These are phyloP conservation scores for Phytophthora sp. DNA, from an alignment of 352 stramenopile genomes.

Conservation along the genomic window DNA sequence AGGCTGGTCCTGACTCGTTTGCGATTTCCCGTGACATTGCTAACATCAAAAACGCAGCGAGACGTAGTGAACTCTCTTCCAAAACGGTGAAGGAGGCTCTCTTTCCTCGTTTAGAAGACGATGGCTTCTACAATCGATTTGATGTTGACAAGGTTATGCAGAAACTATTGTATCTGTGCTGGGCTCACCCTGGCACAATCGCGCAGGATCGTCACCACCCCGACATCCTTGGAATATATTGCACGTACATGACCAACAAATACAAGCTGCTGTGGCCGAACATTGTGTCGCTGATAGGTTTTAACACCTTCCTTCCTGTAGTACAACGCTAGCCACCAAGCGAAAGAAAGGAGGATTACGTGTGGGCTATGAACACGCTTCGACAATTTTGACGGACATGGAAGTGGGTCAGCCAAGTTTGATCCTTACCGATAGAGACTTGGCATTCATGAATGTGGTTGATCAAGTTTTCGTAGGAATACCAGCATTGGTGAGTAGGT, in stretches of 20 bases:
- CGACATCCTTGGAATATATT: slow-evolving; percentile 1
- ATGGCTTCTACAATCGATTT: neutral
- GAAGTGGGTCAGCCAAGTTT: slow-evolving; percentile 1
- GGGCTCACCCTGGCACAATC: neutral
- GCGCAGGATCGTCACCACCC: neutral
- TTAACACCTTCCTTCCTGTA: slow-evolving; percentile 16
- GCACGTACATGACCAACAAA: slow-evolving; percentile 21
- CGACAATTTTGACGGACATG: slow-evolving; percentile 6
- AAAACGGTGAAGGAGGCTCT: neutral
- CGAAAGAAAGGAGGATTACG: slow-evolving; percentile 24
- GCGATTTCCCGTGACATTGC: slow-evolving; percentile 12
- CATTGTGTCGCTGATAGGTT: slow-evolving; percentile 8
- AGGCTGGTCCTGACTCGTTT: slow-evolving; percentile 6
- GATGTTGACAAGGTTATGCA: neutral
- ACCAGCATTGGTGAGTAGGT: slow-evolving; percentile 10
- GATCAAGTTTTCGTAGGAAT: slow-evolving; percentile 1
- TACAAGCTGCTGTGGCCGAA: slow-evolving; percentile 16
- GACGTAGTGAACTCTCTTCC: neutral
- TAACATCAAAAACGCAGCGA: neutral
- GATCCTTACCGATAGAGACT: slow-evolving; percentile 10
- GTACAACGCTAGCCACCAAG: neutral
- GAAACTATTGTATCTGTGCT: slow-evolving; percentile 5
- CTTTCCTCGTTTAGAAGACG: neutral
- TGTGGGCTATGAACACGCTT: slow-evolving; percentile 27
- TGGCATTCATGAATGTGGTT: slow-evolving; percentile 21